Evolutionary conservation across 169 alveolate genomes (phyloP).

Genomic region (Eimeria necatrix): DNA sequence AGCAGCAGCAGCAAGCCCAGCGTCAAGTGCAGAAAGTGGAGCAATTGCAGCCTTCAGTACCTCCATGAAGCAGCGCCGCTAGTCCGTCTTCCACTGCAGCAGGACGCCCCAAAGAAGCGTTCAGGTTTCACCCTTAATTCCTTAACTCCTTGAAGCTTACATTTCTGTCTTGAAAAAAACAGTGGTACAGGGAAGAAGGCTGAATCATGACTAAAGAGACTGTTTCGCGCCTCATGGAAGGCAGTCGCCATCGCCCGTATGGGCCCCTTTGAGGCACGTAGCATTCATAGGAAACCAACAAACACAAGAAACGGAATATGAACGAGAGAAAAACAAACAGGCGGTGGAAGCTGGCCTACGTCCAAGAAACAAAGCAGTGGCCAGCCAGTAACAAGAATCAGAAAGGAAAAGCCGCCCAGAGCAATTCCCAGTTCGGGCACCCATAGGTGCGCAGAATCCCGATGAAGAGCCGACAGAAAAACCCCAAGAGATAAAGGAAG

Average conservation of each 20-base stretch:
- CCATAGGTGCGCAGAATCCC: too few species aligned
- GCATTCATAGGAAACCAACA: neutral
- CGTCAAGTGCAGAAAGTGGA: neutral
- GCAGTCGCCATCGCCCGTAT: too few species aligned
- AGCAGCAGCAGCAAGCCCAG: conserved; percentile 14
- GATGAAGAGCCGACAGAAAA: neutral
- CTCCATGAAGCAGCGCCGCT: conserved; percentile 46
- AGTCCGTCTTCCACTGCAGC: conserved; percentile 73
- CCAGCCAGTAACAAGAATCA: neutral
- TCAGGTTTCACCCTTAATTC: neutral
- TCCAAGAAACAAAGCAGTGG: neutral
- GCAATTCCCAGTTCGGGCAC: neutral
- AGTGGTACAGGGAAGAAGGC: too few species aligned
- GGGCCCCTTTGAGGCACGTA: too few species aligned
- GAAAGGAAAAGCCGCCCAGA: neutral
- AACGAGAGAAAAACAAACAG: neutral
- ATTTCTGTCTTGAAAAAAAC: too few species aligned
- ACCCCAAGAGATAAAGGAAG: neutral
- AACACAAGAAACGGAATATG: neutral
- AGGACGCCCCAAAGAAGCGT: neutral
- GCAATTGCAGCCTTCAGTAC: neutral
- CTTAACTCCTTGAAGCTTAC: too few species aligned
- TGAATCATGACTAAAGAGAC: too few species aligned
- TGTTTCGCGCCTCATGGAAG: too few species aligned
- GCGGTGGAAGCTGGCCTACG: too few species aligned